These are phyloP conservation scores for Cryptosporidium felis DNA, from an alignment of 169 alveolate genomes.

Conservation along the genomic window DNA sequence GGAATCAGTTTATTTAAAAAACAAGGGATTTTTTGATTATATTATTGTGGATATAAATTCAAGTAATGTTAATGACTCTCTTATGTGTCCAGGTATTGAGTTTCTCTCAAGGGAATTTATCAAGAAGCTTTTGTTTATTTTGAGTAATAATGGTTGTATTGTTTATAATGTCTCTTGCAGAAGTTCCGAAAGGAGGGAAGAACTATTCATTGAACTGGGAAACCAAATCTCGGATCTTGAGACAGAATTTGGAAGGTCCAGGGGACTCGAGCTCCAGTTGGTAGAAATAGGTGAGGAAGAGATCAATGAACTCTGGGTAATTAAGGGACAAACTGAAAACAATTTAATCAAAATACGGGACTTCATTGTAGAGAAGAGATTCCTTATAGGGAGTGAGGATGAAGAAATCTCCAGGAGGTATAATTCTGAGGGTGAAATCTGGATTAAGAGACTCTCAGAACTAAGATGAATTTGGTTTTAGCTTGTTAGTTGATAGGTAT, in stretches of 20 bases:
- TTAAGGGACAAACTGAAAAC: constrained; percentile 17
- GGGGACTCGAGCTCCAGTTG: background rate
- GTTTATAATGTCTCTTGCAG: constrained; percentile 56
- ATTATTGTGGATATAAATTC: constrained; percentile 60
- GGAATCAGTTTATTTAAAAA: background rate
- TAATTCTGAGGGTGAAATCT: background rate
- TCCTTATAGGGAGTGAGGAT: background rate
- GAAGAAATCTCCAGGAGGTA: background rate
- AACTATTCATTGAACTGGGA: constrained; percentile 4
- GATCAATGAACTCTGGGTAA: constrained; percentile 62
- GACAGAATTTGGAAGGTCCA: background rate
- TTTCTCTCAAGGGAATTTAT: constrained; percentile 12
- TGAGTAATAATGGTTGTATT: constrained; percentile 19
- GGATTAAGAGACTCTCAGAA: constrained; percentile 38
- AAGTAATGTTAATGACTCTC: constrained; percentile 28
- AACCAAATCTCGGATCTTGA: background rate
- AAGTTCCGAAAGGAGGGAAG: constrained; percentile 4
- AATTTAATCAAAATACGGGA: background rate
- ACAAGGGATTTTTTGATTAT: constrained; percentile 2
- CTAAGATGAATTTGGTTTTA: background rate
- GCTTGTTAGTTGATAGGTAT: constrained; percentile 12
- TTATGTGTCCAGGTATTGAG: constrained; percentile 63
- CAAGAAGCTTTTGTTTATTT: background rate
- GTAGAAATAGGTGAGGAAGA: constrained; percentile 49
- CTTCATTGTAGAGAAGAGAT: constrained; percentile 6